Evolutionary conservation across 495 filamentous ascomycete genomes (phyloP).

Genomic region (Durotheca rogersii): DNA sequence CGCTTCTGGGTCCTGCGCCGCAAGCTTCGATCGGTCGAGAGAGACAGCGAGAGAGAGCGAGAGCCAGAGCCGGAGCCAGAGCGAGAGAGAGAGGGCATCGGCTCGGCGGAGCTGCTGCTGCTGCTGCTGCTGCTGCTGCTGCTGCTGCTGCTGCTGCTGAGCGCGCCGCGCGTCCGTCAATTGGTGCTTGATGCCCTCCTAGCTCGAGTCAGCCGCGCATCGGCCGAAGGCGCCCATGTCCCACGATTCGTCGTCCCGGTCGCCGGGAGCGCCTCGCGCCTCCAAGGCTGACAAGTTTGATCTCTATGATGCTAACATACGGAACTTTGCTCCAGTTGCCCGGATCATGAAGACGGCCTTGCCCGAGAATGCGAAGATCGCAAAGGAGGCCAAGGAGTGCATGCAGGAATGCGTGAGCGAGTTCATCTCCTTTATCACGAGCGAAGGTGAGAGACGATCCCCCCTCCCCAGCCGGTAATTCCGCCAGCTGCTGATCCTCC

Average conservation of each 20-base stretch:
- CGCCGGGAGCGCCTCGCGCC: slow-evolving; percentile 46
- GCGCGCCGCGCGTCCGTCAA: slow-evolving; percentile 37
- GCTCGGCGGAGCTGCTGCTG: slow-evolving; percentile 37
- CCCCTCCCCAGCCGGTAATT: too few relatives aligned
- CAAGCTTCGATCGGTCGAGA: slow-evolving; percentile 36
- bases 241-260: slow-evolving; percentile 53
- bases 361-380: slow-evolving; percentile 98
- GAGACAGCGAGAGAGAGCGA: too few relatives aligned
- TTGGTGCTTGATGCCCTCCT: slow-evolving; percentile 38
- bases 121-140: too few relatives aligned
- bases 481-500: slow-evolving; percentile 7
- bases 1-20: slow-evolving; percentile 47
- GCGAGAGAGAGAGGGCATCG: slow-evolving; percentile 29
- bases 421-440: slow-evolving; percentile 99
- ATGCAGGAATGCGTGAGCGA: slow-evolving; percentile 99
- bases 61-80: too few relatives aligned
- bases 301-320: slow-evolving; percentile 80
- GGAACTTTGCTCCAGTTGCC: slow-evolving; percentile 88
- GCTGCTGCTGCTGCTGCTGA: too few relatives aligned
- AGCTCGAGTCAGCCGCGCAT: slow-evolving; percentile 37
- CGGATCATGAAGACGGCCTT: slow-evolving; percentile 98
- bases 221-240: slow-evolving; percentile 48
- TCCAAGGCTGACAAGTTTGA: slow-evolving; percentile 51
- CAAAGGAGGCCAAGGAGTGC: slow-evolving; percentile 98
- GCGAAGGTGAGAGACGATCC: slow-evolving; percentile 75